phyloP scores from a whole-genome alignment of 2,329 filamentous ascomycete genomes.

The Dendrostoma leiphaemia region DNA sequence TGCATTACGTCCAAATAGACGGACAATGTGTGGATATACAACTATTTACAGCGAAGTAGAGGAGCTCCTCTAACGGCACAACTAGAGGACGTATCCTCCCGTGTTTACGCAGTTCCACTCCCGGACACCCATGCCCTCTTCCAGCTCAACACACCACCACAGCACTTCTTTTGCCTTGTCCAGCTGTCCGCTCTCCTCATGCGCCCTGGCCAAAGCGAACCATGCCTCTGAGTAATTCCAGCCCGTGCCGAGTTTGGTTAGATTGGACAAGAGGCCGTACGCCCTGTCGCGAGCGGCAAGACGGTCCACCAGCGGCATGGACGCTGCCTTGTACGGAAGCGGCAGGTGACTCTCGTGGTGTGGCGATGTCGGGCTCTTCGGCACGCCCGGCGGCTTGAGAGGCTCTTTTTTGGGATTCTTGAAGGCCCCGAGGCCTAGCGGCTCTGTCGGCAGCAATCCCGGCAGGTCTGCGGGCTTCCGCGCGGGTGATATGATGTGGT shows the following conservation, averaged over 20 bases:
- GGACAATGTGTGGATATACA: not conserved
- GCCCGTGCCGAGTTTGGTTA: slow-evolving; percentile 81
- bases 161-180: slow-evolving; percentile 89
- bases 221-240: slow-evolving; percentile 96
- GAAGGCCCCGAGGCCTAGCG: slow-evolving; percentile 43
- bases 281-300: slow-evolving; percentile 90
- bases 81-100: slow-evolving; percentile 63
- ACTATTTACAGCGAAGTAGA: not conserved
- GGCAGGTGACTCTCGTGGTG: slow-evolving; percentile 42
- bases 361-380: slow-evolving; percentile 15
- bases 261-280: slow-evolving; percentile 73
- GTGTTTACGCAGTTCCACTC: slow-evolving; percentile 71
- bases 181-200: slow-evolving; percentile 81
- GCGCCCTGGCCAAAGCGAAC: slow-evolving; percentile 81
- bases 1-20: not conserved
- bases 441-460: slow-evolving; percentile 38
- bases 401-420: slow-evolving; percentile 4
- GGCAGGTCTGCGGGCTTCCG: slow-evolving; percentile 6
- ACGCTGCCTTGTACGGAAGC: slow-evolving; percentile 54
- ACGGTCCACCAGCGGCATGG: slow-evolving; percentile 72
- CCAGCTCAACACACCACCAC: slow-evolving; percentile 97
- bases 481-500: slow-evolving; percentile 8
- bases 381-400: not conserved
- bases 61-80: not conserved
- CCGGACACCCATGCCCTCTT: slow-evolving; percentile 78